phyloP scores from a whole-genome alignment of 2,329 filamentous ascomycete species.

The Colletotrichum chrysophilum region DNA sequence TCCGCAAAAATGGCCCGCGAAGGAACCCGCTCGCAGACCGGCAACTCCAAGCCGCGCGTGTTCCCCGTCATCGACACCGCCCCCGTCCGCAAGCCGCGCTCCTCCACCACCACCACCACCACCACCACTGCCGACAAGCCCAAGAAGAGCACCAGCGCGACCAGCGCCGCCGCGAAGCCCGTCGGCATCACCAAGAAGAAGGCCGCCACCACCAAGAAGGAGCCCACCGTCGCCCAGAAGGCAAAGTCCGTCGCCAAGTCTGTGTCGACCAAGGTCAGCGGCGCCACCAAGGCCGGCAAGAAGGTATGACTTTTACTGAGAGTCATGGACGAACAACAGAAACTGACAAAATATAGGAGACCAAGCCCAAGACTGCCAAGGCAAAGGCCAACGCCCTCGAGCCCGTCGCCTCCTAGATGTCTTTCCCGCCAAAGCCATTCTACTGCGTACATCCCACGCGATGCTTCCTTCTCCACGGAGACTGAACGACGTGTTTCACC shows the following conservation, averaged over 20 bases:
- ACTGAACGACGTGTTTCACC: neutral
- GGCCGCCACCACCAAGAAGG: constrained; percentile 17
- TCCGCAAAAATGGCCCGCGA: constrained; percentile 48
- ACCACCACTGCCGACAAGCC: constrained; percentile 12
- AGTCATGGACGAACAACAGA: no score
- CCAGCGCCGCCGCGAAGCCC: constrained; percentile 18
- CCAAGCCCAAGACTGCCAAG: constrained; percentile 21
- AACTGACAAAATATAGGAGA: neutral
- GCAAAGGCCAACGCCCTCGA: neutral
- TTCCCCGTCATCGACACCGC: constrained; percentile 53
- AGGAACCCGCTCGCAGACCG: constrained; percentile 57
- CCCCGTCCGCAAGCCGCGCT: constrained; percentile 47
- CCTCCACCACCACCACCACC: constrained; percentile 2
- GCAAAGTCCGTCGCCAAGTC: constrained; percentile 20
- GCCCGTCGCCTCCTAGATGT: neutral
- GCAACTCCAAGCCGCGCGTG: constrained; percentile 58
- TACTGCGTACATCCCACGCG: neutral
- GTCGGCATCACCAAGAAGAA: constrained; percentile 23
- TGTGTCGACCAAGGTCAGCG: constrained; percentile 11
- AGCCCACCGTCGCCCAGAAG: constrained; percentile 18
- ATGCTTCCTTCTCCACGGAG: neutral
- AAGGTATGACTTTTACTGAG: neutral
- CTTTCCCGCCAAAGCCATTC: neutral
- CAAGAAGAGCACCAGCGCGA: constrained; percentile 8
- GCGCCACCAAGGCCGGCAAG: constrained; percentile 15